These are phyloP conservation scores for Hevea brasiliensis DNA, from an alignment of 345 rosid genomes.

Conservation along the genomic window DNA sequence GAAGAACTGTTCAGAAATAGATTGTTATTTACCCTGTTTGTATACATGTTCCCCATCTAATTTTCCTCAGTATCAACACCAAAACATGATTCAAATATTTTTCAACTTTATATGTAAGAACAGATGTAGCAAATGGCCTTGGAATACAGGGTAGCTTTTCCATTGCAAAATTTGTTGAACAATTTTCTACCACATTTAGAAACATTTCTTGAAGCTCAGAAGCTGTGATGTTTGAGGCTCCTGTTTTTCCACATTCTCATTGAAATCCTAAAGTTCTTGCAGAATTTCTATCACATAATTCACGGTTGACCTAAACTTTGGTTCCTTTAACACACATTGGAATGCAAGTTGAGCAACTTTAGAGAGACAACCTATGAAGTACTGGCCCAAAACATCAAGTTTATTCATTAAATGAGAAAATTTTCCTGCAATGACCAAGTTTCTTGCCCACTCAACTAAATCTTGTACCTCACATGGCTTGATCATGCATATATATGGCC, in stretches of 20 bases:
- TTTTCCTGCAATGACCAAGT: background rate
- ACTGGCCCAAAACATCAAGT: conserved; percentile 17
- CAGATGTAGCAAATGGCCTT: conserved; percentile 27
- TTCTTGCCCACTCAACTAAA: conserved; percentile 28
- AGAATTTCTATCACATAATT: conserved; percentile 12
- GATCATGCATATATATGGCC: conserved; percentile 13
- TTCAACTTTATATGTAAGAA: background rate
- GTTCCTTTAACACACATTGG: conserved; percentile 19
- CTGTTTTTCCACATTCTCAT: background rate
- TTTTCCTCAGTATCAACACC: no score
- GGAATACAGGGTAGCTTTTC: conserved; percentile 9
- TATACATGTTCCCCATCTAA: no score
- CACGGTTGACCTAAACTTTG: conserved; percentile 20
- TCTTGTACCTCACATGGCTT: conserved; percentile 19
- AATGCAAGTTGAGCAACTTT: conserved; percentile 16
- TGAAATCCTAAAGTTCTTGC: conserved; percentile 43
- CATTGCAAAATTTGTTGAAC: conserved; percentile 13
- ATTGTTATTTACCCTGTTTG: no score
- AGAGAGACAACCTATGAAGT: background rate
- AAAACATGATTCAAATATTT: no score
- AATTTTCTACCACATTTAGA: conserved; percentile 18
- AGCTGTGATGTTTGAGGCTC: conserved; percentile 15
- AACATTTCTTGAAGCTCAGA: conserved; percentile 15
- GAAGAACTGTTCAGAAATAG: no score
- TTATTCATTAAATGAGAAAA: conserved; percentile 20